A percentile compares a stretch with the other conserved stretches of the same genome.
These are phyloP conservation scores for Nemania sp. DNA, from an alignment of 2,329 filamentous ascomycete genomes.

Conservation along the genomic window DNA sequence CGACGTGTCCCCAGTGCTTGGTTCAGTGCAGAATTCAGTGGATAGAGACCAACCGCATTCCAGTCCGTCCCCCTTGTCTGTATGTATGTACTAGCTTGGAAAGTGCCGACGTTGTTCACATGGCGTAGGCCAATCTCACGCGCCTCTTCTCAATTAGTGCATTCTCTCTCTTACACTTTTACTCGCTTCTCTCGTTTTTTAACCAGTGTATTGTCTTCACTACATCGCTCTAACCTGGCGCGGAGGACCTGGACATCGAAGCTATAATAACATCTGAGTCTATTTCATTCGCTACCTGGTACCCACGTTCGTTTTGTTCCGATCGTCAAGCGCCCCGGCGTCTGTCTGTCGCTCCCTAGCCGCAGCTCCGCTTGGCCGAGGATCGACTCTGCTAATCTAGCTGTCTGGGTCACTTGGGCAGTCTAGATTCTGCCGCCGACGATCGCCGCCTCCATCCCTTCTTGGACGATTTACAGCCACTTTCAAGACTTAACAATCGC, in stretches of 20 bases:
- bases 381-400: not conserved
- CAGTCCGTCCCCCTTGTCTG: slow-evolving; percentile 14
- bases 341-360: not conserved
- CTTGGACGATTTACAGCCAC: not conserved
- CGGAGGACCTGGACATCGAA: not conserved
- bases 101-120: slow-evolving; percentile 1
- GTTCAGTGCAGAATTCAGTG: not conserved
- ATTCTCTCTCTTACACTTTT: not conserved
- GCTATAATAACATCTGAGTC: not conserved
- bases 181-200: slow-evolving; percentile 8
- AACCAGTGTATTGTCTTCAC: not conserved
- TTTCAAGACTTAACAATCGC: no score
- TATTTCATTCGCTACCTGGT: not conserved
- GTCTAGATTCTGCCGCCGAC: no score
- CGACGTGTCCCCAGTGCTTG: not conserved
- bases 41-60: slow-evolving; percentile 1
- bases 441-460: not conserved
- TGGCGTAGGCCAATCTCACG: not conserved
- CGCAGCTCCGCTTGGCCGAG: not conserved
- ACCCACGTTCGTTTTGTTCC: slow-evolving; percentile 8
- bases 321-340: slow-evolving; percentile 3
- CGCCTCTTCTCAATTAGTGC: no score
- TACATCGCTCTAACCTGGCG: not conserved
- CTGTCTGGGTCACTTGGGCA: no score
- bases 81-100: not conserved